A percentile compares a stretch with the other conserved stretches of the same genome.
phyloP scores from a whole-genome alignment of 306 rosid species.

The Vicia sativa region DNA sequence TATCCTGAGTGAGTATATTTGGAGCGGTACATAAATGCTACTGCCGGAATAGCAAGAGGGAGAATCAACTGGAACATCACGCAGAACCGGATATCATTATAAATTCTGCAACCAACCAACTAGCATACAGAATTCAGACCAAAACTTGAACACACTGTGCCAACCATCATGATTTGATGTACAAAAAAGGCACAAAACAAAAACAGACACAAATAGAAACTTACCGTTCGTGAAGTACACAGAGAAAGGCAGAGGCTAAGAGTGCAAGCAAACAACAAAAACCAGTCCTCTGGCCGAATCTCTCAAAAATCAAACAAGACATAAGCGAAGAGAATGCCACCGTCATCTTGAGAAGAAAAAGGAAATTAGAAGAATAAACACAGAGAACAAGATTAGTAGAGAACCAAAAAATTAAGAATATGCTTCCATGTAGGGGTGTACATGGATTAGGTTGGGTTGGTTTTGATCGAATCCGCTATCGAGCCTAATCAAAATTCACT shows the following conservation, averaged over 20 bases:
- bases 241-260: conserved; percentile 46
- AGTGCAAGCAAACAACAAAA: conserved; percentile 51
- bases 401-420: conserved; percentile 6
- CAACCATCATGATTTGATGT: neutral
- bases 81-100: conserved; percentile 60
- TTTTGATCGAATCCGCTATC: neutral
- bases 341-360: conserved; percentile 50
- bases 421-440: neutral
- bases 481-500: neutral
- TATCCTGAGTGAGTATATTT: conserved; percentile 66
- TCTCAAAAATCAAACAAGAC: conserved; percentile 59
- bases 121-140: conserved; percentile 47
- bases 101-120: conserved; percentile 59
- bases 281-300: conserved; percentile 54
- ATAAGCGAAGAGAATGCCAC: conserved; percentile 61
- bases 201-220: conserved; percentile 1
- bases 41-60: conserved; percentile 54
- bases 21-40: conserved; percentile 50
- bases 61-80: conserved; percentile 63
- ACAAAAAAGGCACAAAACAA: neutral
- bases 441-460: neutral
- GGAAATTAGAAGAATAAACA: neutral
- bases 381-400: neutral
- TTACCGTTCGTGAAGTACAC: conserved; percentile 57
- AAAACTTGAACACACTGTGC: conserved; percentile 1